Evolutionary conservation across 2,329 filamentous ascomycete genomes (phyloP).

Genomic region (Corinectria fuckeliana): DNA sequence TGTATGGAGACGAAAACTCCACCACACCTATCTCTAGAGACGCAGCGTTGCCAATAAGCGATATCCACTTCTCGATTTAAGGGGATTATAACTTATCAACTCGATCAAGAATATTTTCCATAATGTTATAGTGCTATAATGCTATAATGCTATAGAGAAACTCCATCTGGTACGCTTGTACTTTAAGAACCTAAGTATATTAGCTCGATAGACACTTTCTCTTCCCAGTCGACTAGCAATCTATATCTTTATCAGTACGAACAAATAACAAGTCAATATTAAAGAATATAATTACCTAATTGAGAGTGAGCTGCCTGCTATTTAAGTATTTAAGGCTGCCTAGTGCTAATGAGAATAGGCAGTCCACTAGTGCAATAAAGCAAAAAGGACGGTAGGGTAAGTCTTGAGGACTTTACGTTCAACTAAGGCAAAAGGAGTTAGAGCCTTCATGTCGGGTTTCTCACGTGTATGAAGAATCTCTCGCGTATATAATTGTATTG

Average conservation of each 20-base stretch:
- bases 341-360: neutral
- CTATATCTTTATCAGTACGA: neutral
- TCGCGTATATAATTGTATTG: neutral
- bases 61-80: neutral
- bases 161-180: neutral
- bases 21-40: neutral
- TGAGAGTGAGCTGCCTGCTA: neutral
- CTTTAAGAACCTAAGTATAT: neutral
- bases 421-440: neutral
- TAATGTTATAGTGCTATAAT: no score
- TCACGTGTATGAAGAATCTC: neutral
- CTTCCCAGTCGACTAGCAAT: neutral
- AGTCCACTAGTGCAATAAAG: neutral
- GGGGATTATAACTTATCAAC: neutral
- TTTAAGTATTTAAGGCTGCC: neutral
- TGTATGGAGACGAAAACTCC: neutral
- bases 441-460: neutral
- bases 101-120: neutral
- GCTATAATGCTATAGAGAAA: neutral
- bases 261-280: neutral
- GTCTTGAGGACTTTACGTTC: neutral
- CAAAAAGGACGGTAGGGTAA: neutral
- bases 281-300: neutral
- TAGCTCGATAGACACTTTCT: neutral
- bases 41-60: neutral